These are phyloP conservation scores for Plicaturopsis crispa DNA, from an alignment of 768 basidiomycete species.

Conservation along the genomic window DNA sequence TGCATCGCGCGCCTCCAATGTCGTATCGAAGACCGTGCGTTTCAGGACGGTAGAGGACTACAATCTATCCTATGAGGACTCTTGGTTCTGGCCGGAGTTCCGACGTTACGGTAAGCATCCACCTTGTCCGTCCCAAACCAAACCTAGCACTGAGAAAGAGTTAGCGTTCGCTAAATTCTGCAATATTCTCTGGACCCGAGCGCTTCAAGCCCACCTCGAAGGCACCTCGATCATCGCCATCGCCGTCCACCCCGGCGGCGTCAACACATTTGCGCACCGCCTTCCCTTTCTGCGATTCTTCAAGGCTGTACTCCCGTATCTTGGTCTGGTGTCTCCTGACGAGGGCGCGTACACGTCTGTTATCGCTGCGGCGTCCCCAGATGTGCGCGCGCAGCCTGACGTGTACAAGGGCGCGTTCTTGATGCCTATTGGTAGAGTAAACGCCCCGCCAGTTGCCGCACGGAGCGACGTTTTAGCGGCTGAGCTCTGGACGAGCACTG, in stretches of 20 bases:
- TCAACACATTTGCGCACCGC: constrained; percentile 20
- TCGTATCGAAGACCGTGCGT: constrained; percentile 3
- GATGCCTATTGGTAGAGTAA: constrained; percentile 24
- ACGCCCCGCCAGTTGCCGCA: constrained; percentile 18
- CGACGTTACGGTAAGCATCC: not conserved
- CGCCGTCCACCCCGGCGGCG: constrained; percentile 25
- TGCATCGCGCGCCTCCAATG: not conserved
- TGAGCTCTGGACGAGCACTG: constrained; percentile 32
- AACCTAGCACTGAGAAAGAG: not conserved
- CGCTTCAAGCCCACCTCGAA: constrained; percentile 3
- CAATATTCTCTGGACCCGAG: not conserved
- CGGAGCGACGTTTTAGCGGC: constrained; percentile 22
- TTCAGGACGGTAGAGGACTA: not conserved
- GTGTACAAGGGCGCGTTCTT: constrained; percentile 30
- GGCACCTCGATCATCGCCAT: constrained; percentile 23
- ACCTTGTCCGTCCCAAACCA: not conserved
- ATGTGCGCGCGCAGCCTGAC: constrained; percentile 22
- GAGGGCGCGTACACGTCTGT: constrained; percentile 27
- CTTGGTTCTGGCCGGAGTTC: not conserved
- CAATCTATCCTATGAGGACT: not conserved
- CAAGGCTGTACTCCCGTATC: not conserved
- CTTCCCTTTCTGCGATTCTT: not conserved
- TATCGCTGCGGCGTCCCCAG: constrained; percentile 32
- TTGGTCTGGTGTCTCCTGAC: constrained; percentile 11
- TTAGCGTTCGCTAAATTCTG: not conserved